Conservation (phyloP, 2,329 filamentous ascomycete species). For the Pseudogymnoascus verrucosus region DNA sequence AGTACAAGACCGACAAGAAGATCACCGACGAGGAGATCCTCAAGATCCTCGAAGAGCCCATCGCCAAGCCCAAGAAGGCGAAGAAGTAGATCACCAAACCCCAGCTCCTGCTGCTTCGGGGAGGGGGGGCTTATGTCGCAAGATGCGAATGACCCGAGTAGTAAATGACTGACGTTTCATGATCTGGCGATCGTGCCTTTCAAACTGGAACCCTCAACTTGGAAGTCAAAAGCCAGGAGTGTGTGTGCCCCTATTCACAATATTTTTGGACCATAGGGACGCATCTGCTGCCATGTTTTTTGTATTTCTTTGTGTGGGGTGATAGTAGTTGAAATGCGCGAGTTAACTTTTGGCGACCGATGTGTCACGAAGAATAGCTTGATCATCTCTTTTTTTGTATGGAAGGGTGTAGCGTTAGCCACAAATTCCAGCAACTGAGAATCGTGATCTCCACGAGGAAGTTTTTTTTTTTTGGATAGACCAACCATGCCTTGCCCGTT, state of each 20-base stretch:
- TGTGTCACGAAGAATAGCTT: background rate
- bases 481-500: background rate
- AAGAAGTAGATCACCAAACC: slow-evolving; percentile 41
- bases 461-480: background rate
- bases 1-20: slow-evolving; percentile 94
- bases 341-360: background rate
- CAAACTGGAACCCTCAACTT: background rate
- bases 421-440: slow-evolving; percentile 4
- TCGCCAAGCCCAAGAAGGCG: slow-evolving; percentile 73
- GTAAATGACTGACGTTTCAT: slow-evolving; percentile 4
- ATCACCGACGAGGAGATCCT: slow-evolving; percentile 93
- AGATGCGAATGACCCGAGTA: background rate
- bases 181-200: background rate
- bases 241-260: background rate
- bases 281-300: background rate
- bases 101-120: background rate
- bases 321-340: background rate
- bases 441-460: background rate
- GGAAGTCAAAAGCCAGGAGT: background rate
- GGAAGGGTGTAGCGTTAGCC: slow-evolving; percentile 1
- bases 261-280: background rate
- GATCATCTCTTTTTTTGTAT: background rate
- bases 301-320: background rate
- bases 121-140: background rate
- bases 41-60: slow-evolving; percentile 83